Base-by-base conservation (phyloP, 805 yeast genomes). In the Ogataea polymorpha region DNA sequence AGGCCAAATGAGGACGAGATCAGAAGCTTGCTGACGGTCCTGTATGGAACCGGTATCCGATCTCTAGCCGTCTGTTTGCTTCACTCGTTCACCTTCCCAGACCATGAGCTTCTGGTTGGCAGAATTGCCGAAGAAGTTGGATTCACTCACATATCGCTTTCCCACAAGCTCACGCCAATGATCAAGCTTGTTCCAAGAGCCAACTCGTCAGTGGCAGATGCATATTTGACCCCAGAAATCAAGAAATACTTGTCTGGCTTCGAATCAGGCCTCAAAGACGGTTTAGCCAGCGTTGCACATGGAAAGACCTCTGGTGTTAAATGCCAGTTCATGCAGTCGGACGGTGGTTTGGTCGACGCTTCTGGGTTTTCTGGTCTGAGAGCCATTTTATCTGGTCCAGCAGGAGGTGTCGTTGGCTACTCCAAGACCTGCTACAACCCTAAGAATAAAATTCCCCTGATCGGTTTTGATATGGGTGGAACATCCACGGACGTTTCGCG, bases 381-480 rank as follows among this genome's bases (percentile, higher is more conserved):
- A 51, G 96, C 98, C 3, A 85, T 91, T 35, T 65, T 91, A 25
- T 87, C 96, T 1, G 98, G 98, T 2, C 98, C 98, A 3, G 98
- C 98, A 8, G 98, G 98, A 27, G 98, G 98, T 36, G 95, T 91
- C 44, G 96, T 91, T 24, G 98, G 98, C 0, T 86, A 80, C 53
- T 86, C 96, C 0, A 74, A 78, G 38, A 90, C 98, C 0, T 86
- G 96, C 46, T 87, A 72, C 58, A 71, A 78, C 45, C 62, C 66
- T 1, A 54, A 63, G n/a, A 74, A 74, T 41, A 63, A 65, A 10
- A 71, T 74, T 17, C 89, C 95, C 0, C 68, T 84, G 34, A 75
- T 86, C 42, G 95, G 93, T 0, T 84, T 86, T 51, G 96, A 86
- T 61, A 85, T 86, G 90, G 96, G 96, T 36, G 96, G 96, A 35